Evolutionary conservation across 306 rosid species (phyloP), one percentile per base, ranked within the genome.

Genomic region (Quercus berberidifolia): DNA sequence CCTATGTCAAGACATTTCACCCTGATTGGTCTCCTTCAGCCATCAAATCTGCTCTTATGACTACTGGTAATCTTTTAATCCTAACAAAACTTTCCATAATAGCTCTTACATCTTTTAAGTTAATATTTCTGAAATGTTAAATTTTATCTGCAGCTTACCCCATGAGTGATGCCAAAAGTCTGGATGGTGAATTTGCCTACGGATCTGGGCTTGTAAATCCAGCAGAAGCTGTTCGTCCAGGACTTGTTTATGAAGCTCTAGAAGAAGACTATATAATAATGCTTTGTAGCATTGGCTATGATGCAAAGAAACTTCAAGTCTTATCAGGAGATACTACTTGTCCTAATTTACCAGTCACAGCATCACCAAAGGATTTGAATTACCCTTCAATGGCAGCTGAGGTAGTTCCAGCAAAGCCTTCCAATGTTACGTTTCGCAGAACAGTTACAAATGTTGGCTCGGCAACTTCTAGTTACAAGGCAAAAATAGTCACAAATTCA

Each of bases 171-270:
- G 80, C 18, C 54, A 23, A 26, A 26, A 1, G 69, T 71, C 6
- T 0, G 55, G 14, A 12, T 5, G 6, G 28, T 11, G 28, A 77
- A 28, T 80, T 77, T 12, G 71, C 79, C 4, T 76, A 79, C 49
- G 85, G 85, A 9, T 56, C 85, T 4, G 83, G 86, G 20, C 78
- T 80, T n/a, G 1, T 83, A 65, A 67, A 80, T 74, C 86, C 79
- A 6, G 20, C 7, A 5, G 58, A 57, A 3, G 83, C 83, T 56
- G 55, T 70, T 12, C 7, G 56, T 21, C 83, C 85, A 0, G 87
- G 87, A 25, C 77, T 86, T 57, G 81, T 83, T 20, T 83, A 86
- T 54, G 89, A 86, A 23, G 81, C 89, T 6, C 55, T 51, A 13
- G 67, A 70, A 79, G 79, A 23, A 2, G 85, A 86, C 54, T 83